Evolutionary conservation across 257 asterid species (phyloP), one percentile per base, ranked within the genome.

Genomic region (Jasminum sambac): DNA sequence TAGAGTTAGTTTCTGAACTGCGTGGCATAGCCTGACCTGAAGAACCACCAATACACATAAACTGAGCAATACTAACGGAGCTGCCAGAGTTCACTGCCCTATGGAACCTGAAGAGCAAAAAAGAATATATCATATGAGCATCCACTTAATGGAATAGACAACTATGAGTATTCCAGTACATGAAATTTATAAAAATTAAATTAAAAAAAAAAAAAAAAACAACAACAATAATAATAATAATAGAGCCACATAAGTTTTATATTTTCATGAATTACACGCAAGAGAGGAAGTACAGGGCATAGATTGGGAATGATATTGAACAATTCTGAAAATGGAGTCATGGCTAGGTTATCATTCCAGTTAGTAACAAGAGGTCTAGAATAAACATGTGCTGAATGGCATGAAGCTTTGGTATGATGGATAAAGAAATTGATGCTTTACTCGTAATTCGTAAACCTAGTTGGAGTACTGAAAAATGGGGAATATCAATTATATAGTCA

Each of bases 61-160:
- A 60, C 46, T 72, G 84, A 63, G 78, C 63, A 76, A 76, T 76
- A 78, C 68, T 82, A 62, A 73, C 78, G 69, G 72, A 70, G 76
- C 85, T 67, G 74, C 83, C 78, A 76, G 86, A 70, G 74, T 80
- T 84, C 72, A 82, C 75, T 78, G 83, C 77, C 83, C 95, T 84
- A 65, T 95, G 98, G 77, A 95, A 89, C 99, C 99, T 94, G 66
- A 72, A 64, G 73, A 77, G 30, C 67, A 81, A 64, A 68, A 68
- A 75, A 38, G 62, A 67, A 68, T 40, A 66, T 63, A 62, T 58
- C 14, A 30, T 30, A 30, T 9, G 61, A 69, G 63, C 38, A 34
- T n/a, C 41, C 21, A 34, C 36, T 41, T 24, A 61, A 42, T 25
- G 66, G 26, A 9, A 77, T n/a, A 67, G 62, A 48, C 14, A 71